Base-by-base conservation (phyloP, 108 stramenopile species). In the Pseudonitzschia multiseries region DNA sequence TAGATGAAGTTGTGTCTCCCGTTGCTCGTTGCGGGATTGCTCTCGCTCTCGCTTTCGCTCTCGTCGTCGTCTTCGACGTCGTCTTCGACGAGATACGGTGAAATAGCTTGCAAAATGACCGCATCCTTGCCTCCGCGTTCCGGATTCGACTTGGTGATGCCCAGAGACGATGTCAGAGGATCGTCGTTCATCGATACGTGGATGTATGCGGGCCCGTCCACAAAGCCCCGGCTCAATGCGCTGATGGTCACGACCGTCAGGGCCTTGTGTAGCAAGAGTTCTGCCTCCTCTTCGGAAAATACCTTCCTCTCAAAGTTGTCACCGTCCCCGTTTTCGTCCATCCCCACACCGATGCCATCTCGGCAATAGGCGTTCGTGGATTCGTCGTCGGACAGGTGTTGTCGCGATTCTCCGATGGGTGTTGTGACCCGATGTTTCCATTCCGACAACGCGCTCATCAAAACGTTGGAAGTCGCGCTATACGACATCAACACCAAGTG, bases 101-200 rank as follows among this genome's bases (percentile, higher is more conserved):
- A 79, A 5, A 42, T 24, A 21, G 78, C 74, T 28, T 79, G 78
- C 48, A 79, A 54, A 50, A 63, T 60, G 17, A 79, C 70, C 20
- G 78, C 74, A 26, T 79, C 70, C 51, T 71, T 69, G 17, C 74
- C 78, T 51, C 74, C 78, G 26, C 69, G 41, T 2, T 79, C 69
- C 18, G 69, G 27, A 63, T 62, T 75, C 24, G n/a, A 28, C n/a
- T 36, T 31, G 6, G 59, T 68, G 17, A 75, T 69, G 10, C 74
- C 74, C 22, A 75, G 65, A 13, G 32, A 4, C 21, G 53, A 50
- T 17, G 69, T 46, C 31, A 75, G 22, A 22, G 69, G 57, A 64
- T 79, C 78, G 51, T 79, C 78, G 24, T 57, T 54, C 78, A 79
- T 79, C 44, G 74, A 75, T 14, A 79, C 74, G 63, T 79, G 78